A percentile compares a stretch with the other conserved stretches of the same genome.
Conservation (phyloP, 2,329 filamentous ascomycete genomes). For the Xylaria sp. region DNA sequence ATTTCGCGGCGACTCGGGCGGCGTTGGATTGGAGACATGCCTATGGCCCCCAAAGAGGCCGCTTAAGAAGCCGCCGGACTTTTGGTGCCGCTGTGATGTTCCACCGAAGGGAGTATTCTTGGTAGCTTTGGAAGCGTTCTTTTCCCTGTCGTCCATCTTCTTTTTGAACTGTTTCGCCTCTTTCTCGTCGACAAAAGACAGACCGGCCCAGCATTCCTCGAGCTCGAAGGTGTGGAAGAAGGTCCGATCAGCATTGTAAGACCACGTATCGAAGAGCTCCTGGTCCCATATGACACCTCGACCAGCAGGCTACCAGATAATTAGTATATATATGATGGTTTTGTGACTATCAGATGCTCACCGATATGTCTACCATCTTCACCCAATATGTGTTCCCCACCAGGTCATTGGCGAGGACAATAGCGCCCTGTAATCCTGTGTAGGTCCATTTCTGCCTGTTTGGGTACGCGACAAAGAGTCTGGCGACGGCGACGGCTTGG, state of each 20-base stretch:
- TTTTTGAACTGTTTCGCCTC: slow-evolving; percentile 97
- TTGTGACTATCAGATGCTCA: slow-evolving; percentile 58
- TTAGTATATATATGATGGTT: slow-evolving; percentile 20
- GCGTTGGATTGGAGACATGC: slow-evolving; percentile 66
- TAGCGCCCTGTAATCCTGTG: slow-evolving; percentile 90
- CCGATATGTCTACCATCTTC: slow-evolving; percentile 96
- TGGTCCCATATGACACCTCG: slow-evolving; percentile 96
- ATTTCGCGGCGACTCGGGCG: slow-evolving; percentile 65
- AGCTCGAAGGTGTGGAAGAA: slow-evolving; percentile 99
- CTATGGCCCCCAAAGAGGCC: slow-evolving; percentile 70
- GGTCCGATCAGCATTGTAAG: slow-evolving; percentile 94
- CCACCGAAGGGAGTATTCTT: slow-evolving; percentile 79
- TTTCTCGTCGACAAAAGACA: slow-evolving; percentile 97
- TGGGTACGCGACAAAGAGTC: slow-evolving; percentile 92
- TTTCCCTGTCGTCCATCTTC: slow-evolving; percentile 96
- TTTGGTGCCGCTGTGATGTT: slow-evolving; percentile 56
- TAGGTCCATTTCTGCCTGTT: slow-evolving; percentile 89
- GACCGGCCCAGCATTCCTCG: slow-evolving; percentile 86
- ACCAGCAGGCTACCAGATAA: slow-evolving; percentile 68
- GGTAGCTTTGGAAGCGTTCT: slow-evolving; percentile 91
- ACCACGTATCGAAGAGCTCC: slow-evolving; percentile 95
- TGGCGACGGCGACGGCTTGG: slow-evolving; percentile 90
- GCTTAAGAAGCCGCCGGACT: slow-evolving; percentile 63
- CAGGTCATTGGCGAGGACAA: slow-evolving; percentile 90
- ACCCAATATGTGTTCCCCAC: slow-evolving; percentile 97